Conservation (phyloP, 2,329 filamentous ascomycete genomes). For the Chaetomium strumarium region DNA sequence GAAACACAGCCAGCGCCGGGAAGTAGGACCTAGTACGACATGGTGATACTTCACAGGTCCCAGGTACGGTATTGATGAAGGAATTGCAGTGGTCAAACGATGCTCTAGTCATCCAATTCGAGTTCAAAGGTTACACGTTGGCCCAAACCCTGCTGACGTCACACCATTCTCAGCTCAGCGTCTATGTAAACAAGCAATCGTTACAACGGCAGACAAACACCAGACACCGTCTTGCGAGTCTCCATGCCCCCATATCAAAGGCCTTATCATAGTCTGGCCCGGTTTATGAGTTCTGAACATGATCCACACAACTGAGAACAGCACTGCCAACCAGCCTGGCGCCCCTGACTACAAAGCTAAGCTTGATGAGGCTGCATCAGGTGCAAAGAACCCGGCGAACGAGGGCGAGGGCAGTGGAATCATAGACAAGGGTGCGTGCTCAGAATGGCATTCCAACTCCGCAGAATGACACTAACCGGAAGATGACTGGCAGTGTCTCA, state of each 20-base stretch:
- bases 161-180: neutral
- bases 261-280: no score
- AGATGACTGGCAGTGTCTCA: conserved; percentile 3
- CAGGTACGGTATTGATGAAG: no score
- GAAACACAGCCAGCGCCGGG: no score
- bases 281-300: neutral
- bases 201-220: no score
- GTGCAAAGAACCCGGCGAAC: conserved; percentile 3
- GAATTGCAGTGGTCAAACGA: neutral
- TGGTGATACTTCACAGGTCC: no score
- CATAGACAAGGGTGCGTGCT: conserved; percentile 38
- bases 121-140: neutral
- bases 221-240: neutral
- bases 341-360: conserved; percentile 36
- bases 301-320: conserved; percentile 1
- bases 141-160: neutral
- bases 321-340: conserved; percentile 11
- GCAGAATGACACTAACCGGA: neutral
- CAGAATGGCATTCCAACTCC: neutral
- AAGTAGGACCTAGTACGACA: no score
- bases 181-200: no score
- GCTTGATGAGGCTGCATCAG: conserved; percentile 37
- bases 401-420: conserved; percentile 29
- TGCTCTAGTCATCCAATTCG: neutral
- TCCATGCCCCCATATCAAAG: no score